Conservation (phyloP, 2,329 filamentous ascomycete genomes). For the Colletotrichum neosansevieriae region DNA sequence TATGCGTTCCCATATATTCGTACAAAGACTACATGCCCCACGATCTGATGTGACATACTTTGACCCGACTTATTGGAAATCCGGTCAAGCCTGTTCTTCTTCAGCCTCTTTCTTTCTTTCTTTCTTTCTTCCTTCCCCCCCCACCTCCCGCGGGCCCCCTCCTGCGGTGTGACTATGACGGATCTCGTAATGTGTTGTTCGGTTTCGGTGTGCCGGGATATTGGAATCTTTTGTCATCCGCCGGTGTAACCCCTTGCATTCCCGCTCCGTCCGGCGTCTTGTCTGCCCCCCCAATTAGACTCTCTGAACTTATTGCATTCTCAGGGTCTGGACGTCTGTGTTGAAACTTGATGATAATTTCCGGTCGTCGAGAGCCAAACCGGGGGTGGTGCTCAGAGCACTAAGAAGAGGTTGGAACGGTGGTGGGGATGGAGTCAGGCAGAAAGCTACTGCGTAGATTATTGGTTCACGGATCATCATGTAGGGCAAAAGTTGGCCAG, state of each 20-base stretch:
- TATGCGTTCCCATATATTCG: neutral
- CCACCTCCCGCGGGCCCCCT: no score
- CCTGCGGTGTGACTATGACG: neutral
- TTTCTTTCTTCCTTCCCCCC: neutral
- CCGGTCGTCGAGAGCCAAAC: neutral
- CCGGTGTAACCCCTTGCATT: constrained; percentile 4
- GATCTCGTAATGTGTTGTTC: constrained; percentile 13
- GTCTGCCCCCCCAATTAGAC: neutral
- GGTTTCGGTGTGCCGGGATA: constrained; percentile 15
- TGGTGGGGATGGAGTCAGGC: constrained; percentile 5
- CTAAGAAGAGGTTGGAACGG: neutral
- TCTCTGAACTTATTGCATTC: neutral
- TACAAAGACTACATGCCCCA: neutral
- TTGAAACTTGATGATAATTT: constrained; percentile 20
- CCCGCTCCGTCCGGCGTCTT: neutral
- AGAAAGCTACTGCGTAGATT: neutral
- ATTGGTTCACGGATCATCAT: constrained; percentile 5
- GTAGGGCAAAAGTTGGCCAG: neutral
- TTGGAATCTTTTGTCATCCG: neutral
- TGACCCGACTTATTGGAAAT: constrained; percentile 17
- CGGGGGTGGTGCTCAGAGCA: neutral
- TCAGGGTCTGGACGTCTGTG: constrained; percentile 6
- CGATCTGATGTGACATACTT: constrained; percentile 13
- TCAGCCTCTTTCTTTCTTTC: neutral
- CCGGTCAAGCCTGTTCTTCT: neutral